Evolutionary conservation across 1,139 yeast genomes (phyloP).

Genomic region (Protomyces macrosporus): DNA sequence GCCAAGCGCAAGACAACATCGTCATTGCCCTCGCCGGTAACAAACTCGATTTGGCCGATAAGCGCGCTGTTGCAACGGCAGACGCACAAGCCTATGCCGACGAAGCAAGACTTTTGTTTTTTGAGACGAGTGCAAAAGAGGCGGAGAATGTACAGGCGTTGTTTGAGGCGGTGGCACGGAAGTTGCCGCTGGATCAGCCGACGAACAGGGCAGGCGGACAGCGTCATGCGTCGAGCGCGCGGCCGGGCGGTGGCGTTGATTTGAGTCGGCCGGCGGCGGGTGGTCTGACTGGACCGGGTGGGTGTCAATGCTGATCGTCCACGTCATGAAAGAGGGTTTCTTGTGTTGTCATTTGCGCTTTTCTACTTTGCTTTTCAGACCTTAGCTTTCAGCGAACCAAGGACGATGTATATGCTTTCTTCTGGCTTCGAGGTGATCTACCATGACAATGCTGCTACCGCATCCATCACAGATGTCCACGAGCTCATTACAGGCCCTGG

Average conservation of each 20-base stretch:
- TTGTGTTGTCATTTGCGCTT: not conserved
- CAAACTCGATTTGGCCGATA: slow-evolving; percentile 62
- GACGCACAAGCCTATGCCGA: slow-evolving; percentile 55
- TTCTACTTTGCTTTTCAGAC: not conserved
- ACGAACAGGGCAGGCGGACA: slow-evolving; percentile 12
- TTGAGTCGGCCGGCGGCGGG: slow-evolving; percentile 13
- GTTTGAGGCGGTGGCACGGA: slow-evolving; percentile 61
- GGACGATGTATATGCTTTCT: not conserved
- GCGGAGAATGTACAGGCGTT: slow-evolving; percentile 76
- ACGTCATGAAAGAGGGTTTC: not conserved
- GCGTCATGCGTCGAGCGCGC: slow-evolving; percentile 14
- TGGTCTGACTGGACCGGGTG: slow-evolving; percentile 23
- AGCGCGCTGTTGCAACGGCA: slow-evolving; percentile 51
- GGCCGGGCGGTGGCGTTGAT: slow-evolving; percentile 17
- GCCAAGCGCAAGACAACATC: slow-evolving; percentile 78
- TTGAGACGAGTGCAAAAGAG: slow-evolving; percentile 92
- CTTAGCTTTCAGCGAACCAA: not conserved
- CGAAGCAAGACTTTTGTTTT: slow-evolving; percentile 74
- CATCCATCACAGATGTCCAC: too few relatives aligned
- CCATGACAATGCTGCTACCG: too few relatives aligned
- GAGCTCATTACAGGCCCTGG: too few relatives aligned
- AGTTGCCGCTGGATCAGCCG: slow-evolving; percentile 21
- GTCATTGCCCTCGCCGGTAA: slow-evolving; percentile 82
- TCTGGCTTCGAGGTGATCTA: too few relatives aligned
- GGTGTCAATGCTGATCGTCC: slow-evolving; percentile 10